These are phyloP conservation scores for Arthroderma sp. DNA, from an alignment of 2,329 filamentous ascomycete species.

Conservation along the genomic window DNA sequence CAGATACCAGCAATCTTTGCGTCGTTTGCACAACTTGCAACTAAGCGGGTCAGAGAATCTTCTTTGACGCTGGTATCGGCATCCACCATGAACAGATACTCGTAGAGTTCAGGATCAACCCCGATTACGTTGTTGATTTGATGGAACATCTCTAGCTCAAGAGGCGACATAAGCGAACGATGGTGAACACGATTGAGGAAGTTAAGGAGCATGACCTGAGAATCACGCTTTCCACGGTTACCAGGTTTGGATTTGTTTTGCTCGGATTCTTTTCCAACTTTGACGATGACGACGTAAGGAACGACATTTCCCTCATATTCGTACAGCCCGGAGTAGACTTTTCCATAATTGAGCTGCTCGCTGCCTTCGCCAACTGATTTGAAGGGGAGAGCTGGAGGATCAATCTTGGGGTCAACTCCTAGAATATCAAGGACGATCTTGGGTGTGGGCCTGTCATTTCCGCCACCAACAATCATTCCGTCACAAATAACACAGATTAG, in stretches of 20 bases:
- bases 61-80: slow-evolving; percentile 90
- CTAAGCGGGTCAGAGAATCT: slow-evolving; percentile 82
- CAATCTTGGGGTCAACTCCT: slow-evolving; percentile 90
- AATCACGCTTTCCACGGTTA: slow-evolving; percentile 97
- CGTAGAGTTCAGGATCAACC: slow-evolving; percentile 92
- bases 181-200: slow-evolving; percentile 98
- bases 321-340: slow-evolving; percentile 95
- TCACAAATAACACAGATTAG: slow-evolving; percentile 94
- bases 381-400: slow-evolving; percentile 87
- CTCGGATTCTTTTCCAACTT: slow-evolving; percentile 94
- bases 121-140: slow-evolving; percentile 99
- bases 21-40: slow-evolving; percentile 85
- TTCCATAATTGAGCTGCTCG: slow-evolving; percentile 94
- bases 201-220: slow-evolving; percentile 87
- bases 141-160: slow-evolving; percentile 96
- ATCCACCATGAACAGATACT: slow-evolving; percentile 95
- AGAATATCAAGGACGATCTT: slow-evolving; percentile 97
- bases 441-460: slow-evolving; percentile 90
- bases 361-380: slow-evolving; percentile 79
- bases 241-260: slow-evolving; percentile 83
- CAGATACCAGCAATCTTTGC: slow-evolving; percentile 95
- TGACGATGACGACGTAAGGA: slow-evolving; percentile 88
- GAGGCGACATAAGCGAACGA: slow-evolving; percentile 81
- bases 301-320: slow-evolving; percentile 97
- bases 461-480: slow-evolving; percentile 88